Evolutionary conservation across 257 asterid species (phyloP).

Genomic region (Solanum sparsipilum): DNA sequence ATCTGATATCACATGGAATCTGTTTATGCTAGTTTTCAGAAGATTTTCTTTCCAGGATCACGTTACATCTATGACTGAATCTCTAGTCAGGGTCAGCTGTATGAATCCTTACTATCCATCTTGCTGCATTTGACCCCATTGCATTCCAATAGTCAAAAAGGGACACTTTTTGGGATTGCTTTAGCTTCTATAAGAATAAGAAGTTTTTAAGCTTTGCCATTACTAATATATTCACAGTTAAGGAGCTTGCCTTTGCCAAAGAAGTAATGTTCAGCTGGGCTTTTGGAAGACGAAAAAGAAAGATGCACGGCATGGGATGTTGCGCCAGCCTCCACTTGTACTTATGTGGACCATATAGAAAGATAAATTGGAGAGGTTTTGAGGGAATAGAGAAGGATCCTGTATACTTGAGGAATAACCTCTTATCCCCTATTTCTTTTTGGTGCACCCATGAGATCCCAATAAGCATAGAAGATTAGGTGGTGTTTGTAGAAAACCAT

Average conservation of each 20-base stretch:
- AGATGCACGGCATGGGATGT: background rate
- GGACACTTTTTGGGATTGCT: background rate
- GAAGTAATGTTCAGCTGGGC: background rate
- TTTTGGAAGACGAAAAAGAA: background rate
- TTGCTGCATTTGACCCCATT: background rate
- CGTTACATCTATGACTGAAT: background rate
- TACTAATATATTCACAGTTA: background rate
- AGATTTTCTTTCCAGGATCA: background rate
- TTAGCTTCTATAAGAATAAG: background rate
- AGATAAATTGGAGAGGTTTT: background rate
- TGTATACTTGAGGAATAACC: background rate
- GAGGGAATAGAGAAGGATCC: background rate
- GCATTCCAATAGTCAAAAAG: background rate
- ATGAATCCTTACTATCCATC: background rate
- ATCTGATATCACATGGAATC: background rate
- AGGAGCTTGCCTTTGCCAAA: background rate
- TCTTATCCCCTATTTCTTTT: background rate
- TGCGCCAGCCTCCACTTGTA: background rate
- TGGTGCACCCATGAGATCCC: background rate
- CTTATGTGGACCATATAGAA: background rate
- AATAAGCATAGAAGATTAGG: background rate
- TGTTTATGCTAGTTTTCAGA: background rate
- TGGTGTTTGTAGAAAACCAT: background rate
- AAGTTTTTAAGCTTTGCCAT: background rate
- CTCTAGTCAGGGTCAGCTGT: background rate